phyloP scores from a whole-genome alignment of 352 stramenopile species.

The Chrysophaeum taylorii region DNA sequence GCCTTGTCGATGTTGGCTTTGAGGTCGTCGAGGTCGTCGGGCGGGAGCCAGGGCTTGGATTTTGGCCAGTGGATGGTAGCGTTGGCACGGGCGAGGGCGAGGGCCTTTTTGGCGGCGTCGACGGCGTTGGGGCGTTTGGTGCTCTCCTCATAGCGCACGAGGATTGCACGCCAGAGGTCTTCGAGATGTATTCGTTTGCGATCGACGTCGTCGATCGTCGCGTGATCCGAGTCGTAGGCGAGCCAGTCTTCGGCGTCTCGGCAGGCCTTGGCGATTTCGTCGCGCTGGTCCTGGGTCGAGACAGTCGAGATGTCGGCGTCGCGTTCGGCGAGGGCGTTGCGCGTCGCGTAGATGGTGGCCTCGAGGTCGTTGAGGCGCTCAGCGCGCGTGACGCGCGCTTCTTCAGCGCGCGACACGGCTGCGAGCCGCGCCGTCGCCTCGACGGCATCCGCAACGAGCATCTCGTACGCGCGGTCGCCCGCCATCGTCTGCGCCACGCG shows the following conservation, averaged over 20 bases:
- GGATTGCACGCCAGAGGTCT: conserved; percentile 65
- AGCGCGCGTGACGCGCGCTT: conserved; percentile 47
- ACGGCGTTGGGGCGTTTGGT: conserved; percentile 67
- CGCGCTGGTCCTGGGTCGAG: conserved; percentile 62
- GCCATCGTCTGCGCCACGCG: conserved; percentile 53
- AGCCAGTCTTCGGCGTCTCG: conserved; percentile 78
- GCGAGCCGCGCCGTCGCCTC: conserved; percentile 48
- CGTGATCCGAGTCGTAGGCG: conserved; percentile 63
- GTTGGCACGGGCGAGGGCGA: conserved; percentile 42
- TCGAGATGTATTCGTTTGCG: conserved; percentile 66
- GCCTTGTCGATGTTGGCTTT: conserved; percentile 67
- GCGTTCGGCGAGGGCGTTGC: conserved; percentile 71
- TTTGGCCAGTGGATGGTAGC: conserved; percentile 49
- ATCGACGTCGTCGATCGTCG: conserved; percentile 66
- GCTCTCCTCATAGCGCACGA: conserved; percentile 70
- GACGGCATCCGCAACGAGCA: conserved; percentile 38
- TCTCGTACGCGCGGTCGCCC: conserved; percentile 34
- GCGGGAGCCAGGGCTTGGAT: conserved; percentile 57
- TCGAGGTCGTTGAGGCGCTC: conserved; percentile 78
- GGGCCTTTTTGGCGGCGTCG: conserved; percentile 42
- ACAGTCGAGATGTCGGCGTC: conserved; percentile 61
- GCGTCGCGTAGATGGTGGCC: conserved; percentile 79
- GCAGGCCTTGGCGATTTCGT: conserved; percentile 54
- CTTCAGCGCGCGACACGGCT: conserved; percentile 41
- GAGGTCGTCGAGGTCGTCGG: conserved; percentile 71